Evolutionary conservation across 257 asterid species (phyloP).

Genomic region (Thymus mandschuricus): DNA sequence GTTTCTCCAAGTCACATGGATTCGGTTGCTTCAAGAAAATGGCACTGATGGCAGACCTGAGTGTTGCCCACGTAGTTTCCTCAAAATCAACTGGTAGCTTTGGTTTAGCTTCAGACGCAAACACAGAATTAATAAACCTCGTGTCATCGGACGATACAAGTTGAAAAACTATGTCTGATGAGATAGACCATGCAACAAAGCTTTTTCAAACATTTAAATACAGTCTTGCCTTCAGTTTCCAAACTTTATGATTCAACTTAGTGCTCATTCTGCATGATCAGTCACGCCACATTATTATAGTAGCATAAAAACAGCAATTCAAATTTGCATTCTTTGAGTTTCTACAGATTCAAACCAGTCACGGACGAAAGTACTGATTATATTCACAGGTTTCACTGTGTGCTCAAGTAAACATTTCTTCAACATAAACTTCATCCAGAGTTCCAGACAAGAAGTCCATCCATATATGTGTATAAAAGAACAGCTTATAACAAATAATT

Average conservation of each 20-base stretch:
- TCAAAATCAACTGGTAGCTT: constrained; percentile 79
- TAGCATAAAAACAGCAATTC: background rate
- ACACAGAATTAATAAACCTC: constrained; percentile 21
- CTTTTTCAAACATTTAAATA: constrained; percentile 11
- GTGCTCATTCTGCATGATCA: constrained; percentile 5
- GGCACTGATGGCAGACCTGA: constrained; percentile 87
- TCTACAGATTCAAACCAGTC: background rate
- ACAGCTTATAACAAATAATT: background rate
- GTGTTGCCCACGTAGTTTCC: constrained; percentile 91
- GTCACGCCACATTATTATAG: background rate
- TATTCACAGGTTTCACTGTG: constrained; percentile 12
- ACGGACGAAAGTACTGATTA: constrained; percentile 8
- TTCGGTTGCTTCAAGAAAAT: constrained; percentile 92
- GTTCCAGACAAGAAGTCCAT: constrained; percentile 4
- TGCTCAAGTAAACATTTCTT: constrained; percentile 4
- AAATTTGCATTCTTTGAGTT: constrained; percentile 4
- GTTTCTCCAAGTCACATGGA: constrained; percentile 93
- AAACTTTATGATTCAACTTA: constrained; percentile 19
- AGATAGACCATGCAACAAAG: constrained; percentile 14
- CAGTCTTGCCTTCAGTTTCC: constrained; percentile 5
- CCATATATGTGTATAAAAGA: background rate
- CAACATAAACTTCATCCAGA: background rate
- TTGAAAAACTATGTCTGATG: constrained; percentile 11
- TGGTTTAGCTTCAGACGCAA: constrained; percentile 70
- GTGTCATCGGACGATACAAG: background rate